Evolutionary conservation across 2,329 filamentous ascomycete species (phyloP), one percentile per base, ranked within the genome.

Genomic region (Fusarium protoensiforme): DNA sequence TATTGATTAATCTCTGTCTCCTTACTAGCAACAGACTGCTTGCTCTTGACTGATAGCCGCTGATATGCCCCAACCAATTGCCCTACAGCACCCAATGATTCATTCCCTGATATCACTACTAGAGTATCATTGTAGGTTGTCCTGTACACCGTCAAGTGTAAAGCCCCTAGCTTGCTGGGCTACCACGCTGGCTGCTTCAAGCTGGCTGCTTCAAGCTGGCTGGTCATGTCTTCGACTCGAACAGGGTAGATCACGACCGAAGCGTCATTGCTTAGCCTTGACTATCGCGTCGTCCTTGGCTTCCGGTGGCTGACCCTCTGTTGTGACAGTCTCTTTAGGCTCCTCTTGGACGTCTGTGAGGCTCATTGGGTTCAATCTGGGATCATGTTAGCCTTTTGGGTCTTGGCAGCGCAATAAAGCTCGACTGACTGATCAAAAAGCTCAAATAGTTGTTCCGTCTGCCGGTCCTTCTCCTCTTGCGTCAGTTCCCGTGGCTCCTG

Each of bases 361-460:
- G 4, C 94, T 94, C 13, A 92, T 96, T 70, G 89, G 89, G 80
- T 90, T 94, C 48, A 96, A 84, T 69, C 87, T 88, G 59, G 11
- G 51, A 27, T 33, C 13, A 20, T 36, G 64, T 80, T 68, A 81
- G 70, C 29, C 54, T 31, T 33, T 20, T 39, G 7, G 24, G 51
- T 31, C 10, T 35, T 18, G 36, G 20, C 5, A 16, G 24, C 20
- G 2, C 18, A 16, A 7, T 16, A 14, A 22, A 22, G 33, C 16
- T 29, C 20, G 10, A 73, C 84, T 71, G 84, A 93, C 92, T 93
- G 89, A 82, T 98, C 95, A 82, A 98, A 98, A 4, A 98, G 84
- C 14, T 98, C 94, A 83, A 97, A 98, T 1, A 98, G 83, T 65
- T 91, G 89, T 82, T 98, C 96, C 0, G 95, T 96, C 80, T 99